A percentile compares a stretch with the other conserved stretches of the same genome.
phyloP scores from a whole-genome alignment of 1,139 yeast genomes.

The Saccharomyces hybrid region DNA sequence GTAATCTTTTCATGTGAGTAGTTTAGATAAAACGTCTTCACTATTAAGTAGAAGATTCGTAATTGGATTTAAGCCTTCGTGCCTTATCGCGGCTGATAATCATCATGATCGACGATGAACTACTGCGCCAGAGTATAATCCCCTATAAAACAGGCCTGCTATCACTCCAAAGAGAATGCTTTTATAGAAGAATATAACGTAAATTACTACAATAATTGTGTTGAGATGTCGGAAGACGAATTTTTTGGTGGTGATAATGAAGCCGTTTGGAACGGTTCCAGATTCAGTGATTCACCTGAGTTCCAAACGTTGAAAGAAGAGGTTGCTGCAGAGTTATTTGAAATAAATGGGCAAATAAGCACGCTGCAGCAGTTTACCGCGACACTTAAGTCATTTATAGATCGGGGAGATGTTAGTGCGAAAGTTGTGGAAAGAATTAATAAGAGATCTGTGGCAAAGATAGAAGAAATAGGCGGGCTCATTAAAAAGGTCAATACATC shows the following conservation, averaged over 20 bases:
- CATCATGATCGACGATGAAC: background rate
- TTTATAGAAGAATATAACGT: background rate
- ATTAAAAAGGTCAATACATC: slow-evolving; percentile 42
- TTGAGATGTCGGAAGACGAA: slow-evolving; percentile 2
- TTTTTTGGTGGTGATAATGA: slow-evolving; percentile 1
- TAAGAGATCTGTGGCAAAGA: slow-evolving; percentile 39
- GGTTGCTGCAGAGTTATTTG: slow-evolving; percentile 43
- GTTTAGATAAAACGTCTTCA: background rate
- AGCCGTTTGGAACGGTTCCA: slow-evolving; percentile 6
- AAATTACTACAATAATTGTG: background rate
- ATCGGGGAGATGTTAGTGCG: slow-evolving; percentile 21
- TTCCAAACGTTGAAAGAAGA: slow-evolving; percentile 43
- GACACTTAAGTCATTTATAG: slow-evolving; percentile 27
- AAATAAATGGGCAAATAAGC: slow-evolving; percentile 47
- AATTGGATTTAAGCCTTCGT: background rate
- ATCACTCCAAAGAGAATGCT: background rate
- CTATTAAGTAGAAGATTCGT: background rate
- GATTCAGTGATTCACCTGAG: slow-evolving; percentile 51
- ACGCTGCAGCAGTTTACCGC: slow-evolving; percentile 43
- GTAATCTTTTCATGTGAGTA: background rate
- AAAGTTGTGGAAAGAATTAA: slow-evolving; percentile 35
- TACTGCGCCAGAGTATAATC: background rate
- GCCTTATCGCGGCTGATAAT: background rate
- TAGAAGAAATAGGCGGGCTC: slow-evolving; percentile 41
- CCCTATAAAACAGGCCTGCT: background rate